Base-by-base conservation (phyloP, 192 early-diverging fungal genomes). In the Backusella australiensis region DNA sequence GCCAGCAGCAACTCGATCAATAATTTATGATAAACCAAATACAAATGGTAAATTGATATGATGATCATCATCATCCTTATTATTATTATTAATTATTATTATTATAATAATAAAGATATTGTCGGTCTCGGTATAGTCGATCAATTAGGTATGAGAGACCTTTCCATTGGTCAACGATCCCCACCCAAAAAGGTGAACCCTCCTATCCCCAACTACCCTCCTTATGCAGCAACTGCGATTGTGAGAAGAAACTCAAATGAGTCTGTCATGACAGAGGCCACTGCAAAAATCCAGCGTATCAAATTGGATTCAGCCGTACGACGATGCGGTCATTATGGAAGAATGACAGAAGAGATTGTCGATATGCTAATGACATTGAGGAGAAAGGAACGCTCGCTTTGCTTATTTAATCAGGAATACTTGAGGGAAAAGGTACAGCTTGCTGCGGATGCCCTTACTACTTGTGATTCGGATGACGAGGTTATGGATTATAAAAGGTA, bases 281-380 rank as follows among this genome's bases (percentile, higher is more conserved):
- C 65, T 52, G 29, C 69, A 17, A 36, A 80, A 29, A 21, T 80
- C 23, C 78, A 84, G 69, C 69, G 78, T 1, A 69, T 81, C 66
- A 79, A 77, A 63, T 75, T 86, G 68, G 26, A 65, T 44, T 66
- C 79, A 2, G 85, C 79, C 14, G 83, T 86, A 1, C 29, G 69
- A 12, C 46, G 72, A 41, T 69, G 74, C 26, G 79, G 78, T 11
- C 65, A 80, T 36, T 74, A 56, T 63, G 56, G 46, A n/a, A 67
- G 71, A 14, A 41, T 72, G 12, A 53, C 39, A 4, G 46, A 73
- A 17, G 85, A 86, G 29, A 84, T 86, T 46, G 83, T 86, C 4
- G 85, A 86, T 12, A 63, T 86, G 56, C 41, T 86, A n/a, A 63
- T 86, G 74, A 81, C 83, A 8, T 75, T 86, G 8, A 84, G 77